phyloP scores from a whole-genome alignment of 2,329 filamentous ascomycete genomes.

The Thermothelomyces thermophilus region DNA sequence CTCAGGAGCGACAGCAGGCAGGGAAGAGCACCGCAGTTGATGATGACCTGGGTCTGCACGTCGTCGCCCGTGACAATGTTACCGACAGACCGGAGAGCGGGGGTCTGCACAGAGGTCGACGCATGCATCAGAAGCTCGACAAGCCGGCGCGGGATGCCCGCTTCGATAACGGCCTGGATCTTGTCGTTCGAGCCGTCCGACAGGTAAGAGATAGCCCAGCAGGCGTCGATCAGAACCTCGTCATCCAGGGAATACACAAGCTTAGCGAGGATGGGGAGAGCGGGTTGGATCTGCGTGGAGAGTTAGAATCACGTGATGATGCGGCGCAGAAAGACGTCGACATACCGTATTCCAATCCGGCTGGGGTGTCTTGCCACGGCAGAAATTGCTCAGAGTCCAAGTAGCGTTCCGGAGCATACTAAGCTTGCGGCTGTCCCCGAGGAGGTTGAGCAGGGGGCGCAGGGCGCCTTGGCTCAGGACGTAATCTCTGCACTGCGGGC shows the following conservation, averaged over 20 bases:
- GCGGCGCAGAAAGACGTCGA: conserved; percentile 22
- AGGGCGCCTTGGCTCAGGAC: conserved; percentile 87
- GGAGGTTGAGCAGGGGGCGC: conserved; percentile 78
- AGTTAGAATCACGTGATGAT: conserved; percentile 21
- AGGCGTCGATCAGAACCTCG: conserved; percentile 96
- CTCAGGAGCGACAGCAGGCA: conserved; percentile 89
- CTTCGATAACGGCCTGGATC: conserved; percentile 98
- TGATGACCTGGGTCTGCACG: conserved; percentile 98
- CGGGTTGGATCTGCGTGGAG: conserved; percentile 75
- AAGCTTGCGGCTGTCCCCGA: conserved; percentile 95
- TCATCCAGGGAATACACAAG: conserved; percentile 98
- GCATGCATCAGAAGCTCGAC: conserved; percentile 98
- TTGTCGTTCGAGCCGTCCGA: conserved; percentile 98
- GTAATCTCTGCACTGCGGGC: conserved; percentile 94
- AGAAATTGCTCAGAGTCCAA: conserved; percentile 99
- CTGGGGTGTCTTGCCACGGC: conserved; percentile 97
- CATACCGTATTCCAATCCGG: conserved; percentile 94
- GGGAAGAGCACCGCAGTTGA: conserved; percentile 91
- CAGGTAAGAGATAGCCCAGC: conserved; percentile 98
- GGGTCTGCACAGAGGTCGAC: conserved; percentile 96
- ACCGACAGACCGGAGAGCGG: conserved; percentile 90
- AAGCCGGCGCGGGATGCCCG: conserved; percentile 89
- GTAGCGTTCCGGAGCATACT: conserved; percentile 99
- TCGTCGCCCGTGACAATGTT: conserved; percentile 99
- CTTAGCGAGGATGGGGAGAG: conserved; percentile 90